Percentiles rank a stretch among this genome's conserved stretches.
phyloP scores from a whole-genome alignment of 2,329 filamentous ascomycete species.

The Salinomyces thailandicus region DNA sequence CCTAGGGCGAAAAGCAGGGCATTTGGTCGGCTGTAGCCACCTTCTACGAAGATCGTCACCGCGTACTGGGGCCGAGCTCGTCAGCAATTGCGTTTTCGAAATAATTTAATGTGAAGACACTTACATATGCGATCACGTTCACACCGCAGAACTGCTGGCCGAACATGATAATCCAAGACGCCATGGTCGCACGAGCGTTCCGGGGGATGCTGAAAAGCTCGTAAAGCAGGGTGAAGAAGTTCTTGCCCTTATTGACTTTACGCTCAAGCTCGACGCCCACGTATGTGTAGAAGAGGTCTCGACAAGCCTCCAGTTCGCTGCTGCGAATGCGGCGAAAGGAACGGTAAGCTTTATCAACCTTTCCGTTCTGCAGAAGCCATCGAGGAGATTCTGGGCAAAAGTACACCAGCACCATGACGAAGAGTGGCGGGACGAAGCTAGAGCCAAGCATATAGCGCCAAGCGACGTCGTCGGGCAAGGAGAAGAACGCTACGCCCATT shows the following conservation, averaged over 20 bases:
- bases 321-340: neutral
- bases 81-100: no score
- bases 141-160: constrained; percentile 23
- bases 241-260: neutral
- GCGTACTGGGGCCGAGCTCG: no score
- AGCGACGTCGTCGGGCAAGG: constrained; percentile 3
- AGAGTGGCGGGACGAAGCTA: constrained; percentile 12
- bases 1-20: constrained; percentile 24
- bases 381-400: constrained; percentile 28
- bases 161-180: constrained; percentile 15
- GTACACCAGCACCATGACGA: constrained; percentile 11
- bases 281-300: constrained; percentile 3
- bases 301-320: neutral
- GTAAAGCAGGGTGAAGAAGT: neutral
- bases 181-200: constrained; percentile 1
- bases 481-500: constrained; percentile 18
- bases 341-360: neutral
- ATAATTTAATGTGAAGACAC: no score
- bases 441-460: constrained; percentile 33
- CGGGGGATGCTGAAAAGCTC: constrained; percentile 2
- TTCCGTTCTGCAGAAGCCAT: neutral
- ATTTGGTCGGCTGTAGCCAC: constrained; percentile 15
- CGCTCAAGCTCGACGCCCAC: neutral
- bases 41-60: constrained; percentile 20
- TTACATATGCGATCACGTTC: constrained; percentile 12